Conservation (phyloP, 352 stramenopile genomes). For the Globisporangium lucens region DNA sequence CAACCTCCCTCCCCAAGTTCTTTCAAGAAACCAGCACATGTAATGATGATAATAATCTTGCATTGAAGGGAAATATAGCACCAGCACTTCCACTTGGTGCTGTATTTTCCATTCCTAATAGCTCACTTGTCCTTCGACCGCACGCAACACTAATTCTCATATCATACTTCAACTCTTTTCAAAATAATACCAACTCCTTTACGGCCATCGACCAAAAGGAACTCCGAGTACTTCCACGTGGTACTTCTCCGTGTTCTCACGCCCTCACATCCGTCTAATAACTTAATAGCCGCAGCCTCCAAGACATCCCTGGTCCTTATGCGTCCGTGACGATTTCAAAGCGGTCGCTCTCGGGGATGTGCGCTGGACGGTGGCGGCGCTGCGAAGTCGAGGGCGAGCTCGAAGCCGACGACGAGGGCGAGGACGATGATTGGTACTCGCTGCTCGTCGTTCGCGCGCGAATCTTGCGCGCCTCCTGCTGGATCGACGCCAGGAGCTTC, state of each 20-base stretch:
- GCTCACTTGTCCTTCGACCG: background rate
- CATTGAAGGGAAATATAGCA: background rate
- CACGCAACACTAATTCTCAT: background rate
- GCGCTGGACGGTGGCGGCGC: background rate
- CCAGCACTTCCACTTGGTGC: background rate
- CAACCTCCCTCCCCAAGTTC: background rate
- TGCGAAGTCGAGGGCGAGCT: background rate
- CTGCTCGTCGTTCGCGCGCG: slow-evolving; percentile 2
- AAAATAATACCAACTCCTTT: background rate
- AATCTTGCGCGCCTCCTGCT: slow-evolving; percentile 4
- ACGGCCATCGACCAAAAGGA: background rate
- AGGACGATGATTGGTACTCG: background rate
- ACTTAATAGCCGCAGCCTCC: background rate
- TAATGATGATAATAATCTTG: background rate
- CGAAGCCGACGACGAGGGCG: background rate
- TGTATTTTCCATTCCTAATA: background rate
- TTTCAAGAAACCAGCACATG: background rate
- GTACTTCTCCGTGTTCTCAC: background rate
- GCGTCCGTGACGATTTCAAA: slow-evolving; percentile 5
- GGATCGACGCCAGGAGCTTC: slow-evolving; percentile 9
- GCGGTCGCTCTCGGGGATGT: slow-evolving; percentile 4
- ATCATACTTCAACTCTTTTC: background rate
- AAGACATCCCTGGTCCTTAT: background rate
- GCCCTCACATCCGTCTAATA: background rate
- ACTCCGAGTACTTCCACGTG: background rate